Conservation (phyloP, 31 red algal genomes). For the Bonnemaisonia californica region DNA sequence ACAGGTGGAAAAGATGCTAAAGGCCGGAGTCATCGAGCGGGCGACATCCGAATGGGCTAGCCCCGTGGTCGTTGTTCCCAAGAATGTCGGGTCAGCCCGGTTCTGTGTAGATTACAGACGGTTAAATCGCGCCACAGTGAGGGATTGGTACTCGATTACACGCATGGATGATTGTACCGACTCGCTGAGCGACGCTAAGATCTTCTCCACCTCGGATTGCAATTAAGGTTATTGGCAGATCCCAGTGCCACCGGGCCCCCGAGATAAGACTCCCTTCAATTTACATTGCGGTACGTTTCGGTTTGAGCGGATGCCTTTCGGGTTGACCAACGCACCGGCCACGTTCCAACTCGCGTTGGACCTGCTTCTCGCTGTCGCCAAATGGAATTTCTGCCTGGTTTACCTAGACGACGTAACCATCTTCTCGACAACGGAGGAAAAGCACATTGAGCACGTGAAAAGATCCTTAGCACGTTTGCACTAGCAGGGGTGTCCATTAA, state of each 20-base stretch:
- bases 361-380: conserved; percentile 19
- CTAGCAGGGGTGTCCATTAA: conserved; percentile 14
- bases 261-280: conserved; percentile 33
- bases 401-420: conserved; percentile 48
- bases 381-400: conserved; percentile 37
- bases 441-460: conserved; percentile 14
- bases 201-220: conserved; percentile 34
- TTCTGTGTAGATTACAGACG: conserved; percentile 54
- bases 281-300: neutral
- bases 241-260: neutral
- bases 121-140: conserved; percentile 12
- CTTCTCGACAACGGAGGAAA: conserved; percentile 16
- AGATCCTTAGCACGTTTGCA: neutral
- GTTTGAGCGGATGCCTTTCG: conserved; percentile 37
- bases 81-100: conserved; percentile 32
- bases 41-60: conserved; percentile 46
- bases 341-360: conserved; percentile 38
- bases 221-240: conserved; percentile 43
- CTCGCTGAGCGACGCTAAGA: conserved; percentile 39
- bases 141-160: conserved; percentile 41
- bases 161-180: conserved; percentile 55
- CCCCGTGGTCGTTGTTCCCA: conserved; percentile 41
- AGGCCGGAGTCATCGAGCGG: conserved; percentile 25
- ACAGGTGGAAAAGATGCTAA: conserved; percentile 16
- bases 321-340: conserved; percentile 37